Evolutionary conservation across 371 early-diverging fungal genomes (phyloP), one percentile per base, ranked within the genome.

Genomic region (Coemansia sp.): DNA sequence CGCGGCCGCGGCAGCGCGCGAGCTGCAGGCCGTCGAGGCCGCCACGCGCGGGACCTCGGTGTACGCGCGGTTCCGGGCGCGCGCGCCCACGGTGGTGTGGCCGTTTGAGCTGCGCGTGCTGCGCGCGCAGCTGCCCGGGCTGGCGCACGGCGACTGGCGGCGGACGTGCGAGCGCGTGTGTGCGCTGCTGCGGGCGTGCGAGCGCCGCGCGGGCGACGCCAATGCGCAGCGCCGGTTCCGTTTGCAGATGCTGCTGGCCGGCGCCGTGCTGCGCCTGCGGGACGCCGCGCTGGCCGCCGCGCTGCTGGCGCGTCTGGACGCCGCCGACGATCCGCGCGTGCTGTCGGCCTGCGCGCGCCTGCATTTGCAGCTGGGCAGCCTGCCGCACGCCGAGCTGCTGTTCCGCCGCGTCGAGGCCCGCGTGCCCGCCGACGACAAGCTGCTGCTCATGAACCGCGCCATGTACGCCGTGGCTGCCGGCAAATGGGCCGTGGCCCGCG

Each of bases 41-140:
- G 66, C 63, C 6, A 51, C 69, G 8, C 7, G 20, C 10, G 33
- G 30, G 6, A 50, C 60, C 12, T 5, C 5, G 10, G 26, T 63
- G 43, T 56, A 35, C 6, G 12, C 4, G 35, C 4, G 20, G 4
- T 20, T 20, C 56, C 42, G 4, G 11, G 41, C 11, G 11, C 31
- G 47, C 10, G 16, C 49, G 39, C 51, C 39, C 8, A 49, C 49
- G 31, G 36, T 26, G 0, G 55, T n/a, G 10, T 76, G 76, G 77
- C 77, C 77, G 57, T 68, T 76, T 20, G 77, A 68, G 50, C 60
- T 76, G 47, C 61, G 72, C 0, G 38, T 72, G n/a, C 30, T 76
- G 39, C 35, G 72, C 1, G 77, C 77, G 12, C 59, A 34, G 45
- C 9, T 57, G 1, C 61, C 76, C 0, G 74, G 61, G 0, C 5